Percentiles rank a stretch among this genome's conserved stretches.
Conservation (phyloP, 257 asterid species). For the Schizonepeta tenuifolia region DNA sequence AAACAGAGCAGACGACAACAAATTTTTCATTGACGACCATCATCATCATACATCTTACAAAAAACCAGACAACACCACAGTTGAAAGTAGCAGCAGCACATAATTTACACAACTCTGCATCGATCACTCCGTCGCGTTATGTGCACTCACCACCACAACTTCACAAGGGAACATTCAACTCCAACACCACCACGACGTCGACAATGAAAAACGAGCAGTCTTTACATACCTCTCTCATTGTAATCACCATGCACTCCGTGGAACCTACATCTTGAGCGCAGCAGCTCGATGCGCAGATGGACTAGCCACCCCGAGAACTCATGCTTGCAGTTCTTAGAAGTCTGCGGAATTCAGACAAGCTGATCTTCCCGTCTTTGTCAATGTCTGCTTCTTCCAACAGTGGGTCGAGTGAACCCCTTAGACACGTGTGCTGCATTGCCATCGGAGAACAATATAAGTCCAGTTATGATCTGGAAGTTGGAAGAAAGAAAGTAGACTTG, state of each 20-base stretch:
- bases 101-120: slow-evolving; percentile 21
- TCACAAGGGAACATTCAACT: not conserved
- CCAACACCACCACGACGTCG: not conserved
- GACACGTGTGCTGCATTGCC: slow-evolving; percentile 70
- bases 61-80: not conserved
- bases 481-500: not conserved
- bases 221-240: slow-evolving; percentile 18
- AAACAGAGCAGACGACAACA: slow-evolving; percentile 10
- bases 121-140: not conserved
- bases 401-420: slow-evolving; percentile 85
- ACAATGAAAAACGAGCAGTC: slow-evolving; percentile 16
- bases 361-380: slow-evolving; percentile 92
- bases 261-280: slow-evolving; percentile 35
- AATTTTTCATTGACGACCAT: slow-evolving; percentile 32
- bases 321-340: slow-evolving; percentile 92
- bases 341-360: slow-evolving; percentile 89
- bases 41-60: slow-evolving; percentile 23
- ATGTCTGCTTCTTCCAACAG: slow-evolving; percentile 95
- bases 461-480: not conserved
- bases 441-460: not conserved
- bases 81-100: slow-evolving; percentile 21
- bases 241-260: slow-evolving; percentile 25
- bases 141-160: slow-evolving; percentile 28
- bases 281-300: slow-evolving; percentile 46
- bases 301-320: slow-evolving; percentile 59